Conservation (phyloP, 176 grass and related monocot species). For the Bothriochloa decipiens region DNA sequence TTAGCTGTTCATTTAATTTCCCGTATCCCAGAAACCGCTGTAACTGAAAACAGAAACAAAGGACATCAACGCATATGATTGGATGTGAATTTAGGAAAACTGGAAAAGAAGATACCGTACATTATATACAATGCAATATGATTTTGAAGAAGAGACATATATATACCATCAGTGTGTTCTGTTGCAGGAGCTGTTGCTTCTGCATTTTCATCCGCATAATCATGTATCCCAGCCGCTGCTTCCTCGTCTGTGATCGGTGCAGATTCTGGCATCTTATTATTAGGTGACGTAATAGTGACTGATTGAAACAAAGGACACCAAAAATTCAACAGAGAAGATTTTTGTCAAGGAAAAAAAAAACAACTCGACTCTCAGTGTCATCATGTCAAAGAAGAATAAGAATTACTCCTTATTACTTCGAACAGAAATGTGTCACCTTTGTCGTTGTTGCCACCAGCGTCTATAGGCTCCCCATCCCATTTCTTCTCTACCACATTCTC, state of each 20-base stretch:
- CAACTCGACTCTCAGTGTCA: background rate
- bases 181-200: background rate
- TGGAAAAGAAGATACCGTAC: no score
- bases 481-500: no score
- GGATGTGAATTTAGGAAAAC: background rate
- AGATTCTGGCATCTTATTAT: background rate
- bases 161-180: background rate
- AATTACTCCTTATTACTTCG: background rate
- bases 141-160: no score
- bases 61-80: background rate
- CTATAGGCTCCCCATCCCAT: background rate
- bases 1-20: background rate
- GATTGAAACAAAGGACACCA: background rate
- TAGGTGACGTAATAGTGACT: background rate
- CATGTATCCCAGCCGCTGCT: no score
- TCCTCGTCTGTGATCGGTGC: no score
- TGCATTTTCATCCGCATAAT: background rate
- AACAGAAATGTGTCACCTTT: background rate
- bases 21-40: background rate
- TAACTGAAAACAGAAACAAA: background rate
- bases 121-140: no score
- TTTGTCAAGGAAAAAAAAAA: no score
- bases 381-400: background rate
- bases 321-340: background rate
- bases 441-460: background rate